Base-by-base conservation (phyloP, 1,284 basidiomycete species). In the Gyrodon tennesseensis region DNA sequence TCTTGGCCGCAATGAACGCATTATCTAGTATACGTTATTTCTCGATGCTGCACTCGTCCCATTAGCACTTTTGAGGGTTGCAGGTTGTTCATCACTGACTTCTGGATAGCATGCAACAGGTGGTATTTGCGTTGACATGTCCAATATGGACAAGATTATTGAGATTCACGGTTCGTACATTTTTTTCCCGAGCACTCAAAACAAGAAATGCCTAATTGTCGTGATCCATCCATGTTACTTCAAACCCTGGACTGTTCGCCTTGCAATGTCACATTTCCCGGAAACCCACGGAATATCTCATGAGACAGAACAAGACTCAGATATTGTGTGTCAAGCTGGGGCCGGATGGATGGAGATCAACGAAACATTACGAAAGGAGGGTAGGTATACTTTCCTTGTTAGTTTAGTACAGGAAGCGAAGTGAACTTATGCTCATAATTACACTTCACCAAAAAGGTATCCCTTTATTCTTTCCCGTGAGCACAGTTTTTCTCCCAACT, bases 271-370 rank as follows among this genome's bases (percentile, higher is more conserved):
- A 15, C 41, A 34, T 40, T 40, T 31, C 25, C 13, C 31, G 13
- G 29, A 53, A 58, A 65, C 40, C 1, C 19, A 3, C 9, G 41
- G 43, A 31, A 58, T 41, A 56, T 48, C n/a, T 11, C 19, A 23
- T 31, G 34, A 43, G 16, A 65, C 60, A 91, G 90, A 89, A 77
- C 84, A 83, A 13, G 93, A 96, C 72, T 87, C 89, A 15, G 93
- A 95, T 72, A 78, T 92, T 16, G 86, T 92, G 2, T 91, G 90
- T 65, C 92, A 94, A 74, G 83, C 93, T n/a, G 95, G 93, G 11
- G 82, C 87, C 23, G 84, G 87, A 46, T 97, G 94, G 91, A 88
- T 94, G 80, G 89, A 92, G 29, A 83, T 98, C 52, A 98, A 98
- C 71, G 86, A 86, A 27, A 82, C 82, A 8, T 80, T 96, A 25